Evolutionary conservation across 345 rosid genomes (phyloP).

Genomic region (Camelina laxa): DNA sequence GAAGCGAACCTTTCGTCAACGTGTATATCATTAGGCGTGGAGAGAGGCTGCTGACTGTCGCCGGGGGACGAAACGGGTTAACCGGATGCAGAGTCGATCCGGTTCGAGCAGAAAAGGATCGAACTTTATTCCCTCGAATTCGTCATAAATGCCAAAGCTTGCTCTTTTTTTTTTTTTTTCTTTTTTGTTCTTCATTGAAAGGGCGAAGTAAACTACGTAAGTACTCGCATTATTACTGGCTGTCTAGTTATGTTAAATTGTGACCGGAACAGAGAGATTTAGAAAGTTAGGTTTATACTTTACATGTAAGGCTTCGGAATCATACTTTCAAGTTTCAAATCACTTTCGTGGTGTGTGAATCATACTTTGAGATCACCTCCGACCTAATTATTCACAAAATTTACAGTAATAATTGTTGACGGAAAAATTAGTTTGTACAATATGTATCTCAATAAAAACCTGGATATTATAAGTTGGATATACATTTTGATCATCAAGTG

Average conservation of each 20-base stretch:
- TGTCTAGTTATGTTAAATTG: background rate
- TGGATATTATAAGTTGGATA: background rate
- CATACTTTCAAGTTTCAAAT: background rate
- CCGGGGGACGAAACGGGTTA: background rate
- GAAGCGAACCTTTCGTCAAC: constrained; percentile 43
- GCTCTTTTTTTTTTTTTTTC: too few relatives aligned
- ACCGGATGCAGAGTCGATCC: constrained; percentile 7
- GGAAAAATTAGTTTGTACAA: background rate
- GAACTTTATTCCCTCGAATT: background rate
- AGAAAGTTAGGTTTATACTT: background rate
- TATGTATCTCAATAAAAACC: background rate
- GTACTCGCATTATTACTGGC: background rate
- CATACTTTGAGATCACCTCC: background rate
- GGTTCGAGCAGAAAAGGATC: background rate
- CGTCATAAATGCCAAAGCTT: too few relatives aligned
- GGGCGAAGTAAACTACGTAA: background rate
- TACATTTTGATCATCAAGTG: background rate
- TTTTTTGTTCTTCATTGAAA: too few relatives aligned
- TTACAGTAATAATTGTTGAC: background rate
- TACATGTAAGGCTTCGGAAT: too few relatives aligned
- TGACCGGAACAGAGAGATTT: background rate
- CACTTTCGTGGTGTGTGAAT: background rate
- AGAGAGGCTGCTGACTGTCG: background rate
- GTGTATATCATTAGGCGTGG: constrained; percentile 47
- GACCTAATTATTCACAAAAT: background rate